Evolutionary conservation across 305 asterid species (phyloP).

Genomic region (Fraxinus platypoda): DNA sequence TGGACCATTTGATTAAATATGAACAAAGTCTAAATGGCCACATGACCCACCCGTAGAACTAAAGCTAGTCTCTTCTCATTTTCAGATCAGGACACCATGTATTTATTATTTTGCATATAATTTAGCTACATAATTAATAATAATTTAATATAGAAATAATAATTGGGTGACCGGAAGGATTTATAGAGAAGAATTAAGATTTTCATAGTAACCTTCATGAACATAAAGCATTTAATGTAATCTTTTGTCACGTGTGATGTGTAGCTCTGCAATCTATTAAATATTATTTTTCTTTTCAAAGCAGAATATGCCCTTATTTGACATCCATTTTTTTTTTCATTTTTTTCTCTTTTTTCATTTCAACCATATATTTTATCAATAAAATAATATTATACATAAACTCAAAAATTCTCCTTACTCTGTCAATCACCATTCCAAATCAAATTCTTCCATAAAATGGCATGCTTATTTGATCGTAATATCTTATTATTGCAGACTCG

Average conservation of each 20-base stretch:
- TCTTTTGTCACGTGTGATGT: neutral
- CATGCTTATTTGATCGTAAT: neutral
- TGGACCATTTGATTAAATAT: conserved; percentile 30
- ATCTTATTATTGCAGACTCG: neutral
- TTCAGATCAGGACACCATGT: neutral
- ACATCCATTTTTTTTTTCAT: no score
- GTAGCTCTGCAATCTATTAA: neutral
- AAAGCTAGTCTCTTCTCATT: conserved; percentile 13
- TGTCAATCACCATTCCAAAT: no score
- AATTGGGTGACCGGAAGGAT: neutral
- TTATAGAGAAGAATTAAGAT: neutral
- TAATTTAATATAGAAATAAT: neutral
- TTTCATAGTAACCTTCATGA: neutral
- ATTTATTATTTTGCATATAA: neutral
- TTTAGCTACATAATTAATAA: neutral
- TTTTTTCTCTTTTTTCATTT: no score
- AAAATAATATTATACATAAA: no score
- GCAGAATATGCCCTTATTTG: no score
- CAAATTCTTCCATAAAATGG: no score
- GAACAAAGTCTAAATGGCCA: conserved; percentile 23
- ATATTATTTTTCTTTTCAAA: neutral
- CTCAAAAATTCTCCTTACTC: no score
- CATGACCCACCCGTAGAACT: conserved; percentile 11
- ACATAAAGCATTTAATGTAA: neutral
- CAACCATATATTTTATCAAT: no score